These are phyloP conservation scores for Neurospora sp. DNA, from an alignment of 495 filamentous ascomycete genomes.

Conservation along the genomic window DNA sequence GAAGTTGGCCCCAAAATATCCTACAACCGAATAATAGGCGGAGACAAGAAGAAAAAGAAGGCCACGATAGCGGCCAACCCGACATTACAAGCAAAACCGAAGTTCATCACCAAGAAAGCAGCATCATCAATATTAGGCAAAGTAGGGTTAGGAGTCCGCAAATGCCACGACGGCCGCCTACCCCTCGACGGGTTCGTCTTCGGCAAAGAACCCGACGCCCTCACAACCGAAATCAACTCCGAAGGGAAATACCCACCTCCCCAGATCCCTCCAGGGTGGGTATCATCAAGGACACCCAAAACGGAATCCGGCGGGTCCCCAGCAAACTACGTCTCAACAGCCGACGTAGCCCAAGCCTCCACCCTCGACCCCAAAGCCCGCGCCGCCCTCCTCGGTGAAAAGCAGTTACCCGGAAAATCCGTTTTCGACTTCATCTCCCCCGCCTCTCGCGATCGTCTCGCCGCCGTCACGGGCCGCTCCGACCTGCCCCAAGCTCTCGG, in stretches of 20 bases:
- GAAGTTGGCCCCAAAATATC: slow-evolving; percentile 82
- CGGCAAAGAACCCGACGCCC: slow-evolving; percentile 41
- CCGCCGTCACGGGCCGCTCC: slow-evolving; percentile 58
- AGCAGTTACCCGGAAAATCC: slow-evolving; percentile 78
- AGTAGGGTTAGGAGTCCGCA: slow-evolving; percentile 49
- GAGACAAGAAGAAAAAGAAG: slow-evolving; percentile 77
- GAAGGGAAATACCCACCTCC: slow-evolving; percentile 66
- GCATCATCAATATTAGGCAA: slow-evolving; percentile 35
- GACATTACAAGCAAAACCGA: slow-evolving; percentile 54
- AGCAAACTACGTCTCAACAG: slow-evolving; percentile 52
- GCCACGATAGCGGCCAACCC: slow-evolving; percentile 46
- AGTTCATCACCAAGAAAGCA: slow-evolving; percentile 70
- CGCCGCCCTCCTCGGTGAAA: slow-evolving; percentile 74
- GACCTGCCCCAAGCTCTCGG: slow-evolving; percentile 69
- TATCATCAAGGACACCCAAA: slow-evolving; percentile 47
- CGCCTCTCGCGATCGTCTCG: slow-evolving; percentile 67
- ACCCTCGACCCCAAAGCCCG: slow-evolving; percentile 69
- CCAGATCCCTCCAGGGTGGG: slow-evolving; percentile 67
- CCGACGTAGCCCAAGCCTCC: slow-evolving; percentile 64
- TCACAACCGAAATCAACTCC: slow-evolving; percentile 42
- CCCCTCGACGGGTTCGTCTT: slow-evolving; percentile 82
- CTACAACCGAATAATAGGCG: slow-evolving; percentile 78
- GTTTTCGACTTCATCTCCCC: slow-evolving; percentile 91
- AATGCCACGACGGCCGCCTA: slow-evolving; percentile 81
- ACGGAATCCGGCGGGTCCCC: slow-evolving; percentile 16